These are phyloP conservation scores for Pseudonectria buxi DNA, from an alignment of 2,329 filamentous ascomycete species.

Conservation along the genomic window DNA sequence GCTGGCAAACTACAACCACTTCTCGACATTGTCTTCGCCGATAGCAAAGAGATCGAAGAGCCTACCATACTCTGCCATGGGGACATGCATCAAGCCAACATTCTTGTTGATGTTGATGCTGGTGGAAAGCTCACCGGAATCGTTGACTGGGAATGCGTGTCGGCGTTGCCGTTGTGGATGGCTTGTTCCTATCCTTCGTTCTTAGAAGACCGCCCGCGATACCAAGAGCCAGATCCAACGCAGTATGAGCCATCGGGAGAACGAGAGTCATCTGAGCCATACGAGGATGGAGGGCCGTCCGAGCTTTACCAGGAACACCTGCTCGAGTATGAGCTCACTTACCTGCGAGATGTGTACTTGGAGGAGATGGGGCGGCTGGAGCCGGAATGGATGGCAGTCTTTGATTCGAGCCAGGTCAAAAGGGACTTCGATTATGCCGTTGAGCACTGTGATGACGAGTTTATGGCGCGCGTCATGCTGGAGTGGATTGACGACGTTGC, in stretches of 20 bases:
- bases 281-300: neutral
- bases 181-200: constrained; percentile 28
- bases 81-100: constrained; percentile 31
- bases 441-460: constrained; percentile 4
- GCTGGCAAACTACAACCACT: constrained; percentile 21
- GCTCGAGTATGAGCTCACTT: constrained; percentile 33
- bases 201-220: constrained; percentile 18
- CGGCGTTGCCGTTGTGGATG: constrained; percentile 33
- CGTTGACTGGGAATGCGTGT: constrained; percentile 38
- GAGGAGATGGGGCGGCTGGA: constrained; percentile 24
- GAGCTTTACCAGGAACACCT: constrained; percentile 32
- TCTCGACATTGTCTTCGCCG: constrained; percentile 25
- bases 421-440: constrained; percentile 10
- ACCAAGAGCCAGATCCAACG: constrained; percentile 8
- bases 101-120: constrained; percentile 31
- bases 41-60: constrained; percentile 13
- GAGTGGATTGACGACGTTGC: constrained; percentile 3
- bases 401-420: constrained; percentile 1
- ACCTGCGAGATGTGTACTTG: constrained; percentile 24
- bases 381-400: constrained; percentile 24
- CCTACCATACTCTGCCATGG: constrained; percentile 28
- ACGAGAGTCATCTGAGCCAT: no score
- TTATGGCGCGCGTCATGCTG: constrained; percentile 2
- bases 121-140: constrained; percentile 30
- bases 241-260: constrained; percentile 15